phyloP scores from a whole-genome alignment of 2,329 filamentous ascomycete species.

The Elsinoe batatas region DNA sequence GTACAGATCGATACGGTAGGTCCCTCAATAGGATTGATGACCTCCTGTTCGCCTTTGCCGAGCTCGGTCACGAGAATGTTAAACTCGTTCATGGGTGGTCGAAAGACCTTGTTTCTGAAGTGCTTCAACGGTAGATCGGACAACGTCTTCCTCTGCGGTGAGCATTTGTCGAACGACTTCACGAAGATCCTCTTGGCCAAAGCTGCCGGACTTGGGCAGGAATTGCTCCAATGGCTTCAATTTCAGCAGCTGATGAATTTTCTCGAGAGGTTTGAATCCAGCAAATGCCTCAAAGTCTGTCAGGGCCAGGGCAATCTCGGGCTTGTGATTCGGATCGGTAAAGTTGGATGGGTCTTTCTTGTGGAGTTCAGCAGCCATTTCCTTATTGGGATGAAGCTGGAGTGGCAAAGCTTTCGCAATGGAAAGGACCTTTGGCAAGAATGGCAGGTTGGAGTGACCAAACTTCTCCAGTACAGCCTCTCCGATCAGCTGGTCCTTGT shows the following conservation, averaged over 20 bases:
- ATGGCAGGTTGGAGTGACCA: conserved; percentile 55
- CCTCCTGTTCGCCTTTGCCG: conserved; percentile 49
- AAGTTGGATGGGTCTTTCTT: conserved; percentile 54
- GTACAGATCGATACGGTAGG: conserved; percentile 56
- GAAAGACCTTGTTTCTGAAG: conserved; percentile 47
- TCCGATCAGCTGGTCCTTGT: conserved; percentile 55
- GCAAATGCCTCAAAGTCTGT: conserved; percentile 65
- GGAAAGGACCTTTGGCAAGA: conserved; percentile 65
- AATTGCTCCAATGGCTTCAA: conserved; percentile 47
- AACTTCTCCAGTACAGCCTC: conserved; percentile 51
- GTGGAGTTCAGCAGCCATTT: conserved; percentile 55
- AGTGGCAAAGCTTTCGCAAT: conserved; percentile 66
- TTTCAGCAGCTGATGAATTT: conserved; percentile 50
- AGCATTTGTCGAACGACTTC: conserved; percentile 48
- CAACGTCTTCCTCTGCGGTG: conserved; percentile 41
- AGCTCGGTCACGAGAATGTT: conserved; percentile 54
- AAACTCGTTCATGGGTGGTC: conserved; percentile 62
- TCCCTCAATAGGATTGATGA: conserved; percentile 45
- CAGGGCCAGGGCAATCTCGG: conserved; percentile 66
- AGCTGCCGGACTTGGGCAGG: conserved; percentile 38
- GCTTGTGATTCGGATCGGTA: conserved; percentile 67
- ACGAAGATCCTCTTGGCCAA: conserved; percentile 50
- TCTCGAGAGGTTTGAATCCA: conserved; percentile 57
- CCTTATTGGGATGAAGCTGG: conserved; percentile 65
- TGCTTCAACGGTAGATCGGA: conserved; percentile 44